Percentiles rank a stretch among this genome's conserved stretches.
phyloP scores from a whole-genome alignment of 176 grass and related monocot species.

The Tillandsia leiboldiana region DNA sequence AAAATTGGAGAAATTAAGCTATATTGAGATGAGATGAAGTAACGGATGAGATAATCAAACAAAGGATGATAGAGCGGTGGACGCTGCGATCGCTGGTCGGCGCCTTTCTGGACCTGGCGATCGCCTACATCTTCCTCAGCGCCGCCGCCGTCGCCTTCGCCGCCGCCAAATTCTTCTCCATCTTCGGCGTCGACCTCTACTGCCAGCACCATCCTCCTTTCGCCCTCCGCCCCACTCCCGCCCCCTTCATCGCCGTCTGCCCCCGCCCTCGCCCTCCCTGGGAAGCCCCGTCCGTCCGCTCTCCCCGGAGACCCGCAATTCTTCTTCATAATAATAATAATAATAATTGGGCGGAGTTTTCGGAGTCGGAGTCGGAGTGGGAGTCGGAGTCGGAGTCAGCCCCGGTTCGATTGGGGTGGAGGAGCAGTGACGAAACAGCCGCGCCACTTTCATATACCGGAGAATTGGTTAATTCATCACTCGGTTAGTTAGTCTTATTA shows the following conservation, averaged over 20 bases:
- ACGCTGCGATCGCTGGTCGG: conserved; percentile 23
- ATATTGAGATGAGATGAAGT: too few species aligned
- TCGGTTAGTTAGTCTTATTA: too few species aligned
- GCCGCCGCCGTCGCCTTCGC: conserved; percentile 26
- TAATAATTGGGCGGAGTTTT: too few species aligned
- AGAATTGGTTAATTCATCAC: too few species aligned
- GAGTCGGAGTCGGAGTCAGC: too few species aligned
- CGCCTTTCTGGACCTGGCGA: conserved; percentile 24
- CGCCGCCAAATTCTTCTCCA: conserved; percentile 33
- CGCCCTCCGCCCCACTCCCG: conserved; percentile 22
- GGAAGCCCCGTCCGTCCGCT: conserved; percentile 2
- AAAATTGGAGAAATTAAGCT: too few species aligned
- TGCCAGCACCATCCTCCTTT: conserved; percentile 6
- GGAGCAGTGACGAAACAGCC: too few species aligned
- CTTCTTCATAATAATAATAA: conserved; percentile 8
- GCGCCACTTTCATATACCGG: too few species aligned
- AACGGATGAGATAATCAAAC: too few species aligned
- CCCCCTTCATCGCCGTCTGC: conserved; percentile 19
- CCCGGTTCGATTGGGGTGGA: too few species aligned
- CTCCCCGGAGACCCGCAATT: not conserved
- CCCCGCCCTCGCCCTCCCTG: conserved; percentile 26
- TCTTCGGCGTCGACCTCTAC: conserved; percentile 28
- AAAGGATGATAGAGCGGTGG: conserved; percentile 22
- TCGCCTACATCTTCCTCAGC: conserved; percentile 37
- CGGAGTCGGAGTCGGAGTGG: too few species aligned